Evolutionary conservation across 2,329 filamentous ascomycete species (phyloP).

Genomic region (Onygenales sp.): DNA sequence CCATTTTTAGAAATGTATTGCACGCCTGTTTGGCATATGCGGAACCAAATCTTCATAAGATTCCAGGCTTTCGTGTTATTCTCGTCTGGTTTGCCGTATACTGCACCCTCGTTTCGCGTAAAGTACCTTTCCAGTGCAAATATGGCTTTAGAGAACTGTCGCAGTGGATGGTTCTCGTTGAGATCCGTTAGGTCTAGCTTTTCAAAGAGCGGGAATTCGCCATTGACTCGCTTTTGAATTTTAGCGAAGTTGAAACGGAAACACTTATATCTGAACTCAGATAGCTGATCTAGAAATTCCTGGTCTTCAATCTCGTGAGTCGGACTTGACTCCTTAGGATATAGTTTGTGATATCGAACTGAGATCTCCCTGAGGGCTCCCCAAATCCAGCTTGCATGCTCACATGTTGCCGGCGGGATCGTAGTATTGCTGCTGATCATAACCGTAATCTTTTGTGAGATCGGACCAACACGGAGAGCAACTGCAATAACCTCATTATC

Average conservation of each 20-base stretch:
- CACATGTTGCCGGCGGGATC: neutral
- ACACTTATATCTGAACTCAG: neutral
- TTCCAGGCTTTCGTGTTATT: neutral
- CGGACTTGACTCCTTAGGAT: neutral
- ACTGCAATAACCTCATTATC: slow-evolving; percentile 3
- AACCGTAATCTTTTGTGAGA: neutral
- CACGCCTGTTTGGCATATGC: neutral
- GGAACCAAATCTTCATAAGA: neutral
- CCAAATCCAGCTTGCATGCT: neutral
- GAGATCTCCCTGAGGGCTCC: neutral
- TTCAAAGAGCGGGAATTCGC: neutral
- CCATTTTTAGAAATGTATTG: neutral
- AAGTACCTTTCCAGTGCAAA: neutral
- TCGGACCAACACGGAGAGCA: neutral
- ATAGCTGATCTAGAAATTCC: neutral
- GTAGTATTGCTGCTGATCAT: neutral
- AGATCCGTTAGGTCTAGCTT: neutral
- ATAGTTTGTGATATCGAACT: neutral
- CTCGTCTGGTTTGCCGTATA: neutral
- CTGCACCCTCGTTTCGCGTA: neutral
- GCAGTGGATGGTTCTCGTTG: neutral
- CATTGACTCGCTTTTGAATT: neutral
- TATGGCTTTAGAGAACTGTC: neutral
- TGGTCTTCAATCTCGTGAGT: neutral
- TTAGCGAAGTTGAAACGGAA: neutral